Percentiles rank a stretch among this genome's conserved stretches.
phyloP scores from a whole-genome alignment of 2,329 filamentous ascomycete species.

The Acrocalymma vagum region DNA sequence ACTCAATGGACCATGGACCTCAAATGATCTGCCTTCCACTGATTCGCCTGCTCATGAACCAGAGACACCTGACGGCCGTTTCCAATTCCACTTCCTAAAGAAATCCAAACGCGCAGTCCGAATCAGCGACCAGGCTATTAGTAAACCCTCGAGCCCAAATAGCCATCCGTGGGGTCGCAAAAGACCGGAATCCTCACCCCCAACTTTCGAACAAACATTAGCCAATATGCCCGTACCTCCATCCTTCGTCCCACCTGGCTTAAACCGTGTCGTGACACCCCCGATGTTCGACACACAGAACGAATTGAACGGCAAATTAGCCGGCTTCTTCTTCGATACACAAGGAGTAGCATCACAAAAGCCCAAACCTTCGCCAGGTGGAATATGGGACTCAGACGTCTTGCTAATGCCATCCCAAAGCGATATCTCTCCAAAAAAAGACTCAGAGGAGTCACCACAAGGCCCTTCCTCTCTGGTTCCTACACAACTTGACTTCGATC shows the following conservation, averaged over 20 bases:
- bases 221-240: constrained; percentile 27
- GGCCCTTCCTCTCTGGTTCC: constrained; percentile 10
- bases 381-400: constrained; percentile 46
- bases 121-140: constrained; percentile 1
- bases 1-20: constrained; percentile 17
- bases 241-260: constrained; percentile 35
- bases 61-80: constrained; percentile 7
- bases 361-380: constrained; percentile 17
- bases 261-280: constrained; percentile 35
- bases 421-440: constrained; percentile 20
- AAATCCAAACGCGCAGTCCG: constrained; percentile 21
- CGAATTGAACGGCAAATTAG: constrained; percentile 38
- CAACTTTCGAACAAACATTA: constrained; percentile 5
- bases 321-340: constrained; percentile 44
- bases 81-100: constrained; percentile 27
- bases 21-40: constrained; percentile 19
- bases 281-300: constrained; percentile 28
- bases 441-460: constrained; percentile 33
- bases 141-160: constrained; percentile 1
- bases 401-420: constrained; percentile 42
- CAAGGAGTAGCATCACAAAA: constrained; percentile 11
- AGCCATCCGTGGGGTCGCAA: constrained; percentile 12
- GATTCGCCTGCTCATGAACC: constrained; percentile 13
- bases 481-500: neutral
- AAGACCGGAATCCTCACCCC: neutral